Evolutionary conservation across 164 flowering plant genomes (phyloP).

Genomic region (Umbilicus rupestris): DNA sequence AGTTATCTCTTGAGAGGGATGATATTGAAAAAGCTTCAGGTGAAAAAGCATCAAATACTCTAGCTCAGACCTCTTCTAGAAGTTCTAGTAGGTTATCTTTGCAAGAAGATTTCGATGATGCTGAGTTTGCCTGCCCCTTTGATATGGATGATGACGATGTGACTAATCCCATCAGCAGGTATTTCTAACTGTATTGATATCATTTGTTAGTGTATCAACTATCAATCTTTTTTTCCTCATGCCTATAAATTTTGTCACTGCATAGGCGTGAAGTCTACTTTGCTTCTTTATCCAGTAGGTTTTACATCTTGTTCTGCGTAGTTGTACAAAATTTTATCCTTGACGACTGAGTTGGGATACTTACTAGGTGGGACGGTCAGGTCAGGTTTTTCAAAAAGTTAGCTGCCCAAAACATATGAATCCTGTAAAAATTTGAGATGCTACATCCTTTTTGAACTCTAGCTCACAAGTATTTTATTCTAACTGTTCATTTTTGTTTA

Average conservation of each 20-base stretch:
- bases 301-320: not conserved
- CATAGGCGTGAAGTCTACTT: not conserved
- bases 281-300: not conserved
- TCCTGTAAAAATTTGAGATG: not conserved
- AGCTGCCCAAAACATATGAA: not conserved
- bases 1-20: slow-evolving; percentile 38
- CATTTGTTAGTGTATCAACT: not conserved
- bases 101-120: slow-evolving; percentile 66
- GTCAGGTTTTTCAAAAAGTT: too few relatives aligned
- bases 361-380: not conserved
- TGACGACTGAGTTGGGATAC: not conserved
- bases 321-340: not conserved
- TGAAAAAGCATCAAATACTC: slow-evolving; percentile 37
- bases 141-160: slow-evolving; percentile 65
- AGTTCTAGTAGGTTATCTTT: slow-evolving; percentile 63
- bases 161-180: slow-evolving; percentile 61
- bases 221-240: not conserved
- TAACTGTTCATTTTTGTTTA: too few relatives aligned
- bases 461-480: too few relatives aligned
- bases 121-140: slow-evolving; percentile 65
- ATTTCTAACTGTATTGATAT: slow-evolving; percentile 6
- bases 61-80: slow-evolving; percentile 49
- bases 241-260: not conserved
- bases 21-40: slow-evolving; percentile 39
- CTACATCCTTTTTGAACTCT: not conserved